These are phyloP conservation scores for Metschnikowia kofuensis DNA, from an alignment of 805 yeast species.

Conservation along the genomic window DNA sequence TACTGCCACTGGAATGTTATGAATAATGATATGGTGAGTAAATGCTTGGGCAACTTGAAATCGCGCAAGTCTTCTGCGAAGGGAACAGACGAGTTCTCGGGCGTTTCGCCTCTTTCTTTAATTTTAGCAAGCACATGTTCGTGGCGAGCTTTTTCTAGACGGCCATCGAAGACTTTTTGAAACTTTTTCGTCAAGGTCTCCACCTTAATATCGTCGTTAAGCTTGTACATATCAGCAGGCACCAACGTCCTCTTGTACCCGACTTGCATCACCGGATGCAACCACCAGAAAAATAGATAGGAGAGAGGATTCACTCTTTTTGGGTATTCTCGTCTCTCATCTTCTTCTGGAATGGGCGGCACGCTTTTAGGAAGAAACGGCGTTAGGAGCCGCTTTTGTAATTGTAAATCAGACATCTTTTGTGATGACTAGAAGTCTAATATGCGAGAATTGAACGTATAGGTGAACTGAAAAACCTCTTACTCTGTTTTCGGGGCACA, in stretches of 20 bases:
- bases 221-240: slow-evolving; percentile 54
- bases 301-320: slow-evolving; percentile 38
- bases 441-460: no score
- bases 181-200: slow-evolving; percentile 30
- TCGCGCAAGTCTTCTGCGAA: slow-evolving; percentile 29
- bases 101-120: slow-evolving; percentile 24
- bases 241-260: slow-evolving; percentile 74
- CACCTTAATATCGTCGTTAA: slow-evolving; percentile 35
- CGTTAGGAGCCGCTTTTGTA: slow-evolving; percentile 35
- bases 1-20: slow-evolving; percentile 32
- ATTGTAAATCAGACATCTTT: slow-evolving; percentile 14
- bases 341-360: slow-evolving; percentile 50
- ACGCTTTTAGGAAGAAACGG: slow-evolving; percentile 36
- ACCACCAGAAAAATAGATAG: slow-evolving; percentile 62
- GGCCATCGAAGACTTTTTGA: slow-evolving; percentile 3
- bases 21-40: slow-evolving; percentile 24
- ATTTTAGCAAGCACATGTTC: slow-evolving; percentile 24
- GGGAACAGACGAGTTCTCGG: slow-evolving; percentile 17
- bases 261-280: slow-evolving; percentile 55
- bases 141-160: slow-evolving; percentile 12
- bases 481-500: neutral
- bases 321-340: slow-evolving; percentile 50
- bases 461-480: neutral
- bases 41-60: slow-evolving; percentile 25
- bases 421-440: neutral